Percentiles rank a stretch among this genome's conserved stretches.
Conservation (phyloP, 805 yeast genomes). For the Ogataea pilisensis region DNA sequence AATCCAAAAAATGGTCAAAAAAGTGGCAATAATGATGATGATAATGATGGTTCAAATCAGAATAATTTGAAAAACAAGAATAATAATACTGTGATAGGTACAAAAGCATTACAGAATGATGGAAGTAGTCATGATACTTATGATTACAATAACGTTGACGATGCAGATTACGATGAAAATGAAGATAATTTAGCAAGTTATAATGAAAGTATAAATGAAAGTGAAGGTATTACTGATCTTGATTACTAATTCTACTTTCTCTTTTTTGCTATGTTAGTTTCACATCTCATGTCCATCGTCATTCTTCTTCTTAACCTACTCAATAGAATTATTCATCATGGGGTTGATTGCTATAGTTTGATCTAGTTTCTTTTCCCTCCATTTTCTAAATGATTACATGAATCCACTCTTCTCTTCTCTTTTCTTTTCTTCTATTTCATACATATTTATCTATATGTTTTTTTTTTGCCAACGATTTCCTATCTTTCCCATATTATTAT, state of each 20-base stretch:
- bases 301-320: no score
- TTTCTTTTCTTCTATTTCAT: no score
- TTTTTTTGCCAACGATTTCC: no score
- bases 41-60: conserved; percentile 3
- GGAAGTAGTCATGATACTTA: conserved; percentile 18
- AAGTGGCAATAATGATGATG: conserved; percentile 22
- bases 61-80: conserved; percentile 11
- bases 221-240: conserved; percentile 26
- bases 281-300: neutral
- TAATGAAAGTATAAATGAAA: conserved; percentile 30
- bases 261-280: neutral
- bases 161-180: conserved; percentile 23
- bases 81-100: conserved; percentile 34
- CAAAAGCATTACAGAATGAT: conserved; percentile 31
- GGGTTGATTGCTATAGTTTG: no score
- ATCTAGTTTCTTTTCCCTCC: no score
- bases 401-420: no score
- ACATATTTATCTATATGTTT: no score
- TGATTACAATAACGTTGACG: conserved; percentile 33
- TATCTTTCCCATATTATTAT: no score
- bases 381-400: no score
- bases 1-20: conserved; percentile 21
- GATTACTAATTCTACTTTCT: conserved; percentile 2
- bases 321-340: no score
- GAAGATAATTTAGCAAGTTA: conserved; percentile 29